A percentile compares a stretch with the other conserved stretches of the same genome.
These are phyloP conservation scores for Pseudoturritis turrita DNA, from an alignment of 345 rosid species.

Conservation along the genomic window DNA sequence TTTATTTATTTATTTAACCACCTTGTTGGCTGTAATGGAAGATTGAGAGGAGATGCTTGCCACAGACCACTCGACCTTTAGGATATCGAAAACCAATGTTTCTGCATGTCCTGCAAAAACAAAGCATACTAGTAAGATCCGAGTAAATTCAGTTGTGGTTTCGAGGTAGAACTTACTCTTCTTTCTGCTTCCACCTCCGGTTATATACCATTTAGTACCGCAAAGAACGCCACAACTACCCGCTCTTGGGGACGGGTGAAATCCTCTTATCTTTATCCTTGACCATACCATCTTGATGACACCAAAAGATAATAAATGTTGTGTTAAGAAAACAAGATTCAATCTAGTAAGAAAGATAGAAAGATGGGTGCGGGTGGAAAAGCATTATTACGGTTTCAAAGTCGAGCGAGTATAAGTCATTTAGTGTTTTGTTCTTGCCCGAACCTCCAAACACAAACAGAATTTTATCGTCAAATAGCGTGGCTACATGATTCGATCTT, in stretches of 20 bases:
- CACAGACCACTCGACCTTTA: constrained; percentile 82
- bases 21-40: constrained; percentile 76
- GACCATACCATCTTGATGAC: constrained; percentile 87
- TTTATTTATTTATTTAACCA: constrained; percentile 1
- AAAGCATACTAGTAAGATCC: neutral
- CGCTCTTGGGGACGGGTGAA: constrained; percentile 92
- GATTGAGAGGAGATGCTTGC: constrained; percentile 65
- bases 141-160: neutral
- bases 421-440: constrained; percentile 74
- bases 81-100: constrained; percentile 72
- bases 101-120: constrained; percentile 71
- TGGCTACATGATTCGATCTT: constrained; percentile 82
- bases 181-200: constrained; percentile 97
- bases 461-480: constrained; percentile 75
- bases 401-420: constrained; percentile 92
- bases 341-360: neutral
- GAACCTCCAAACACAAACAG: constrained; percentile 85
- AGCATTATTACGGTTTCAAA: constrained; percentile 74
- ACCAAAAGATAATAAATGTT: neutral
- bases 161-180: constrained; percentile 54
- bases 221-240: constrained; percentile 89
- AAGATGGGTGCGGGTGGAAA: neutral
- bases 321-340: neutral
- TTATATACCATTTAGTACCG: constrained; percentile 94
- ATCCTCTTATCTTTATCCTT: constrained; percentile 84